Percentiles rank a stretch among this genome's conserved stretches.
Evolutionary conservation across 108 stramenopile genomes (phyloP).

Genomic region (Aurantiochytrium sp.): DNA sequence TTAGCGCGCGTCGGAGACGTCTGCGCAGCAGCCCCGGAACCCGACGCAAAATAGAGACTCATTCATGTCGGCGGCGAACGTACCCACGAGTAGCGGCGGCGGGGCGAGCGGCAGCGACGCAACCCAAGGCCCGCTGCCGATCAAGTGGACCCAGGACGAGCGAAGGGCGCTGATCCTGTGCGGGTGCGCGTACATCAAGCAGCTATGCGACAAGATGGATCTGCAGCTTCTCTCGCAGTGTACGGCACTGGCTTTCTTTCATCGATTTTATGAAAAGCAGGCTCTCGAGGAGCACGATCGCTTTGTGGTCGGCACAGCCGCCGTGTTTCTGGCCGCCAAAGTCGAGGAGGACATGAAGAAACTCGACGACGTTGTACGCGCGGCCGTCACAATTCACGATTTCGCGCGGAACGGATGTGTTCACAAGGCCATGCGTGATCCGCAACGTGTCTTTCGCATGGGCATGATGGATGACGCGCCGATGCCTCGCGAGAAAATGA

Average conservation of each 20-base stretch:
- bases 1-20: too few relatives aligned
- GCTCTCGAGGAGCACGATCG: not conserved
- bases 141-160: not conserved
- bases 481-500: not conserved
- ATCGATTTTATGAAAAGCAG: not conserved
- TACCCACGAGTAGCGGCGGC: not conserved
- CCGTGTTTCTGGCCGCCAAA: not conserved
- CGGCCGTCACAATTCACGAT: not conserved
- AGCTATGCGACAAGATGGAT: not conserved
- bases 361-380: not conserved
- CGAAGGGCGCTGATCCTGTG: not conserved
- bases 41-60: too few relatives aligned
- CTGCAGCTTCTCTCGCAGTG: constrained; percentile 4
- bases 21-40: too few relatives aligned
- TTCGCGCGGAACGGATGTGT: not conserved
- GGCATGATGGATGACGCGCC: not conserved
- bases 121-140: not conserved
- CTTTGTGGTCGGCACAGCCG: not conserved
- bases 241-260: not conserved
- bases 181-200: constrained; percentile 12
- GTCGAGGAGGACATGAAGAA: constrained; percentile 2
- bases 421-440: not conserved
- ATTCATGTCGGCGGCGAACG: not conserved
- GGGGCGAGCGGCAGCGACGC: not conserved
- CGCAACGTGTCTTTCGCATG: not conserved